Base-by-base conservation (phyloP, 2,329 filamentous ascomycete genomes). In the Aspergillus carbonarius region DNA sequence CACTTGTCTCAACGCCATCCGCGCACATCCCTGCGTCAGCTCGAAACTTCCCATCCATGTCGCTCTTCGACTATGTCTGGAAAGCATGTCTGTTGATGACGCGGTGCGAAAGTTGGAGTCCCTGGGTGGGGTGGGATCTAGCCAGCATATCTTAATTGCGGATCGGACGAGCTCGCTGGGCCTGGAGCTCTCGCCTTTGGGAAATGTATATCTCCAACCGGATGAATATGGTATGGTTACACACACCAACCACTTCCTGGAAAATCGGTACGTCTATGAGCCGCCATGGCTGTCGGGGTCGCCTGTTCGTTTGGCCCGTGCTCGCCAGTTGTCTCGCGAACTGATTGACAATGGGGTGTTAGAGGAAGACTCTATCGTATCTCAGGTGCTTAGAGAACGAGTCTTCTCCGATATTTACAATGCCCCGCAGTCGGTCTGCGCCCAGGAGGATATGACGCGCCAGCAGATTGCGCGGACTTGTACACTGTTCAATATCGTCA, bases 1-100 rank as follows among this genome's bases (percentile, higher is more conserved):
- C 0, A 81, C 82, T 0, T 83, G 82, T 44, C 74, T 88, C 8
- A 89, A 89, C 60, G 87, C 86, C 0, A 85, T 89, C 60, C 78
- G 80, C 39, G 83, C 83, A 3, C 77, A 79, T 2, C 84, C 85
- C 1, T 79, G 87, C 49, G 78, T 85, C 64, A 64, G 71, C 2
- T 70, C 71, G 1, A 80, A 78, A 7, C 64, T 88, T 2, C 86
- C 87, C 0, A 81, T 86, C n/a, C 86, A 89, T 66, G 74, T 89
- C 6, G 85, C 83, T 0, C 76, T 88, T 5, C 77, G 86, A 1
- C 71, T 79, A 17, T 81, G 79, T 4, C 70, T 89, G 1, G 85
- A 88, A 53, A 82, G 80, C 27, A 53, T 25, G 0, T 82, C 79
- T 2, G 77, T 77, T 0, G 71, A 72, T 0, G 76, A 79, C 46